phyloP scores from a whole-genome alignment of 2,329 filamentous ascomycete genomes.

The Alternaria brassicicola region DNA sequence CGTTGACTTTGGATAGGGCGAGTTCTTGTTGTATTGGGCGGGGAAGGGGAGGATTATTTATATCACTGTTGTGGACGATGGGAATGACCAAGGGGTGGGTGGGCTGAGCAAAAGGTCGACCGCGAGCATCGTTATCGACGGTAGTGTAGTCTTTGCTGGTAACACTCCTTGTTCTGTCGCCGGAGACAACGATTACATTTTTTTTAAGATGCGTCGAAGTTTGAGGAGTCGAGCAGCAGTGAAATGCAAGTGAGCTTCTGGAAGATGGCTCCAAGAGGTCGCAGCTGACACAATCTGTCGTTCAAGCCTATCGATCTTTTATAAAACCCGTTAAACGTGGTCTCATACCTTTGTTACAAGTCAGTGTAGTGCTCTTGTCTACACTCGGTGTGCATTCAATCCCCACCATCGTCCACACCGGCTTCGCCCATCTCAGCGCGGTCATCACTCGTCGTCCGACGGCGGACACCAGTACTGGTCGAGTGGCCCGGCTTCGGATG shows the following conservation, averaged over 20 bases:
- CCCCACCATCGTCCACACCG: background rate
- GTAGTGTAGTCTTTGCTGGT: background rate
- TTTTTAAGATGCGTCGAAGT: background rate
- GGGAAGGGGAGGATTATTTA: background rate
- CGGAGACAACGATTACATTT: background rate
- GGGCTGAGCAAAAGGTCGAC: background rate
- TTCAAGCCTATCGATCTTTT: background rate
- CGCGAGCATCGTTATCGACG: background rate
- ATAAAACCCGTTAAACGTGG: background rate
- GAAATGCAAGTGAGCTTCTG: background rate
- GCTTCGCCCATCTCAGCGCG: background rate
- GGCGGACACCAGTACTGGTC: background rate
- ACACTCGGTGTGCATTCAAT: background rate
- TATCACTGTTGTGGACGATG: background rate
- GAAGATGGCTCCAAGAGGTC: background rate
- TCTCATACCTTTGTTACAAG: background rate
- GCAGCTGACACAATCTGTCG: background rate
- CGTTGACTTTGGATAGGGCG: too few relatives aligned
- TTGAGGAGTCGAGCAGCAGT: background rate
- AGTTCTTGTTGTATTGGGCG: background rate
- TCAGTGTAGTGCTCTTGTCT: background rate
- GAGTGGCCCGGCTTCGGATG: conserved; percentile 15
- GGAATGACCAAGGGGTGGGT: background rate
- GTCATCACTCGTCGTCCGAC: background rate
- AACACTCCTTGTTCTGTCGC: background rate